Evolutionary conservation across 2,329 filamentous ascomycete genomes (phyloP), one percentile per base, ranked within the genome.

Genomic region (Aspergillus aculeatus): DNA sequence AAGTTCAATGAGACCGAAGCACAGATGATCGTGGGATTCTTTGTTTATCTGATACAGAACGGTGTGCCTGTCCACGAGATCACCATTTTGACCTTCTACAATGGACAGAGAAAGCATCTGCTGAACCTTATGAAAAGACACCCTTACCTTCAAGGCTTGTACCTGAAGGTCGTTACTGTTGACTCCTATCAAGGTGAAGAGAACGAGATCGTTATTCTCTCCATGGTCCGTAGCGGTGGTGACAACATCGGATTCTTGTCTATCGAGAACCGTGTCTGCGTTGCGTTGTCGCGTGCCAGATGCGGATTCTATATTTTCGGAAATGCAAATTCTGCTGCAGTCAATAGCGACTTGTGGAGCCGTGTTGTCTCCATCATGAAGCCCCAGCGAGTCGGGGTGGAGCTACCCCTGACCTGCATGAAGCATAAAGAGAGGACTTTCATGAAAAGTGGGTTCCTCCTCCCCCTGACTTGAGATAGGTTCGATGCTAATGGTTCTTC

Each of bases 181-280:
- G 93, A 96, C 69, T 91, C 89, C 0, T 96, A 94, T 69, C 92
- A 96, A 72, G 92, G 92, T 12, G 92, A 96, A 68, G 92, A 96
- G 71, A 96, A 96, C 62, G 89, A 93, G 24, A 81, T 96, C 9
- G 82, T 97, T 10, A 72, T 96, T 2, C 78, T 96, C 0, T 96
- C 92, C 0, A 78, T 96, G 0, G 92, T 95, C 3, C 84, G 93
- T 48, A 92, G 88, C 64, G 89, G 88, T 38, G 64, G 71, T 1
- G 69, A 77, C 4, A 78, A 79, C 0, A 87, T 92, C 31, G 93
- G 93, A 0, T 97, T 96, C 66, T 79, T 96, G 1, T 80, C 83
- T 1, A 86, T 89, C 12, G 80, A 81, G 38, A 88, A 88, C 62
- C 80, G 86, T 60, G 80, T 86, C 14, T 88, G 85, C 60, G 86